Base-by-base conservation (phyloP, 2,329 filamentous ascomycete genomes). In the Penicillium sp. region DNA sequence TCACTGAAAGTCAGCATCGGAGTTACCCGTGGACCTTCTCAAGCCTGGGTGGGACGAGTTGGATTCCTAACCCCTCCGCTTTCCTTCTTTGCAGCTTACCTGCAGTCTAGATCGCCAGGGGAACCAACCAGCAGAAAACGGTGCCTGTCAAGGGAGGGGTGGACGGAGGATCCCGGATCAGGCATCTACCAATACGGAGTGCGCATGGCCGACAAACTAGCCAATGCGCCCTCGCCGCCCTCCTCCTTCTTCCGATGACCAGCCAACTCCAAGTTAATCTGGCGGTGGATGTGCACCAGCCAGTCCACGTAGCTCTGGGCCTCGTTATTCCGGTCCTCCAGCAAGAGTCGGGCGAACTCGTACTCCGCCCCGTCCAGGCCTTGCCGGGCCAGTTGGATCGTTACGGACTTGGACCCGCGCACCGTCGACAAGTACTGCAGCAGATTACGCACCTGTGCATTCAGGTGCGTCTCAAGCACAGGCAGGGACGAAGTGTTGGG, bases 261-360 rank as follows among this genome's bases (percentile, higher is more conserved):
- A 42, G 76, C 75, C 58, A 81, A 68, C 79, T 98, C 93, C 56
- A 95, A 76, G 66, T 95, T 90, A 57, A 98, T 93, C 59, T 87
- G 84, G 61, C 91, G 85, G 71, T 98, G 93, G 55, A 97, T 79
- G 69, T 95, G 87, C 51, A 98, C 93, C 63, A 98, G 76, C 93
- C 93, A 98, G 72, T 98, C 93, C 31, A 97, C 93, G 70, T 97
- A 98, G 66, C 87, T 95, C 72, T 95, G 90, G 32, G 93, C 93
- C 73, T 98, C 93, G 59, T 95, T 95, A 69, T 97, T 97, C 57
- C 93, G 81, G 65, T 98, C 93, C 71, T 98, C 93, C 29, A 95
- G 83, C 58, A 98, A 71, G 71, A 94, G 76, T 46, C 90, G 77
- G 7, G 93, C 93, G 74, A 97, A 98, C 69, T 98, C 93, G 63